Base-by-base conservation (phyloP, 2,329 filamentous ascomycete genomes). In the Fusarium scirpi region DNA sequence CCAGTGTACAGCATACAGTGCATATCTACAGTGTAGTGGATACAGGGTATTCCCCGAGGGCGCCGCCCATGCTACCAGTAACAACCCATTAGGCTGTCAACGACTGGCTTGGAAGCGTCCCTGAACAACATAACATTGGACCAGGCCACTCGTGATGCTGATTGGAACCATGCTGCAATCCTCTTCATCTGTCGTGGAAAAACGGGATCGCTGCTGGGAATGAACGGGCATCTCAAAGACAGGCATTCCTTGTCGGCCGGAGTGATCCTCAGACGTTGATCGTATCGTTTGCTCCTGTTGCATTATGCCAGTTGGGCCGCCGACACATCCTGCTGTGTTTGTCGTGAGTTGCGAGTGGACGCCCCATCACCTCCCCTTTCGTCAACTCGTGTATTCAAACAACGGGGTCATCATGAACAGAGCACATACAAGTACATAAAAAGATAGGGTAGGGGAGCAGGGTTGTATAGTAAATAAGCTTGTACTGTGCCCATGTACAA, bases 141-240 rank as follows among this genome's bases (percentile, higher is more conserved):
- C 44, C 58, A 22, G 61, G 51, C 47, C 47, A 49, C 55, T 66
- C 48, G 58, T 38, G 57, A 61, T 64, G 46, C 49, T 74, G 61
- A 72, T 68, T 71, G 63, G 73, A 59, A 67, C 63, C 70, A 73
- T 62, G 43, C 43, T 48, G 58, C 59, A 63, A 69, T 72, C 74
- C 72, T 76, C 62, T 63, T 74, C 71, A 75, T 76, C 71, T 74
- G 41, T 62, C 34, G 57, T 66, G 63, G 65, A 58, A 61, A 64
- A 53, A 62, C 58, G 60, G 67, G 58, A 60, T 54, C 58, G 58
- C 58, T 48, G 54, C 56, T 62, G 58, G 51, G 49, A 32, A 60
- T 55, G 48, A 65, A 63, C 43, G 45, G 54, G 54, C 58, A 66
- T 61, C 54, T 63, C 40, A 22, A 73, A 55, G 61, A 65, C 71